Conservation (phyloP, 768 basidiomycete species). For the Albatrellus ellisii region DNA sequence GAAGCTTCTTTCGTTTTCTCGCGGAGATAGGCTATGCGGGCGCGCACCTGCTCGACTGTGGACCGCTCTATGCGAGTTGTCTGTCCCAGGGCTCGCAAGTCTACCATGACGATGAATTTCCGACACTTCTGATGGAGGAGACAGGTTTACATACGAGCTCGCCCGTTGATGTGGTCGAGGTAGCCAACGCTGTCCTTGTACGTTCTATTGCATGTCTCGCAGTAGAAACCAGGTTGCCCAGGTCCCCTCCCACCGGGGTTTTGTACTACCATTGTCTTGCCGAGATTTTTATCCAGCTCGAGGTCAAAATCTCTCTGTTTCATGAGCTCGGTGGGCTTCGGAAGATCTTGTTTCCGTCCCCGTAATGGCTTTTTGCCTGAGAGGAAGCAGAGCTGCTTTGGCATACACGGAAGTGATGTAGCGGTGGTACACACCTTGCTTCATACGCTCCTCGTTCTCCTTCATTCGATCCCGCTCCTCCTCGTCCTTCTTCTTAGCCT, state of each 20-base stretch:
- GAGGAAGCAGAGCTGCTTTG: neutral
- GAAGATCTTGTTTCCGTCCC: slow-evolving; percentile 60
- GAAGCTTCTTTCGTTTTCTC: slow-evolving; percentile 80
- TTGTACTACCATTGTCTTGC: slow-evolving; percentile 91
- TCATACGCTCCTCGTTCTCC: slow-evolving; percentile 38
- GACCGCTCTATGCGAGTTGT: slow-evolving; percentile 86
- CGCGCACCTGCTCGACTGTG: slow-evolving; percentile 85
- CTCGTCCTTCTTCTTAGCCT: slow-evolving; percentile 28
- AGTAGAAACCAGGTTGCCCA: slow-evolving; percentile 89
- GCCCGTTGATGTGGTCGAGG: slow-evolving; percentile 90
- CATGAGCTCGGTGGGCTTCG: slow-evolving; percentile 90
- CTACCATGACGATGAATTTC: slow-evolving; percentile 27
- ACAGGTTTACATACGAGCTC: slow-evolving; percentile 87
- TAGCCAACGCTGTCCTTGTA: slow-evolving; percentile 93
- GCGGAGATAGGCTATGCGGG: slow-evolving; percentile 76
- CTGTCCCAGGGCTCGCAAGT: slow-evolving; percentile 90
- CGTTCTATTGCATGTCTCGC: slow-evolving; percentile 81
- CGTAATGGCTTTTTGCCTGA: slow-evolving; percentile 75
- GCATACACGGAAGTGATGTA: no score
- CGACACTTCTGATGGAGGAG: no score
- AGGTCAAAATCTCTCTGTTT: slow-evolving; percentile 74
- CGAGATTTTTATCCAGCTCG: slow-evolving; percentile 89
- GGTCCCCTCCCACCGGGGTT: slow-evolving; percentile 71
- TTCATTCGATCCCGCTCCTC: slow-evolving; percentile 24
- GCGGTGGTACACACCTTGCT: slow-evolving; percentile 45